Evolutionary conservation across 257 asterid species (phyloP).

Genomic region (Salvia splendens): DNA sequence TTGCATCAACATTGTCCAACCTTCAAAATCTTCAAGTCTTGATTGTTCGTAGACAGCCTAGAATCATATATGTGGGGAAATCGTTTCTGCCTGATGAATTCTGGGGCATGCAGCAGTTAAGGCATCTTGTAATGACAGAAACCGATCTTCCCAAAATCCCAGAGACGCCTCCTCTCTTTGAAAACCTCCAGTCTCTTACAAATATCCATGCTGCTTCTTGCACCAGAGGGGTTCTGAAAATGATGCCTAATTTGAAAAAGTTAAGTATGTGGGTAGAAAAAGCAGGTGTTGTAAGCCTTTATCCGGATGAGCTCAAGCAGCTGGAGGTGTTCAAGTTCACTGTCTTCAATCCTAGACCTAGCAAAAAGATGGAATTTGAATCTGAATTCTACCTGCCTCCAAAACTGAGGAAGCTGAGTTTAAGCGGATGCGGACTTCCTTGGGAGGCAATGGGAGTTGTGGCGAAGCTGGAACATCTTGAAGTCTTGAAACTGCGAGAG

Average conservation of each 20-base stretch:
- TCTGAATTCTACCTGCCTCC: slow-evolving; percentile 22
- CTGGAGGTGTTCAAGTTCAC: slow-evolving; percentile 37
- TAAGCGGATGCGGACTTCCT: slow-evolving; percentile 33
- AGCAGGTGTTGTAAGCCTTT: neutral
- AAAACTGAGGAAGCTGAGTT: slow-evolving; percentile 6
- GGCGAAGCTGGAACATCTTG: slow-evolving; percentile 26
- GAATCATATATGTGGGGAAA: slow-evolving; percentile 33
- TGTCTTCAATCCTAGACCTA: slow-evolving; percentile 35
- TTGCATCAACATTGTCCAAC: slow-evolving; percentile 26
- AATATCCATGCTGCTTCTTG: slow-evolving; percentile 27
- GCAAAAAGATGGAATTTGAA: slow-evolving; percentile 6
- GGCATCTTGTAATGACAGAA: slow-evolving; percentile 41
- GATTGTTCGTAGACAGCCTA: slow-evolving; percentile 36
- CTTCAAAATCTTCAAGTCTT: slow-evolving; percentile 34
- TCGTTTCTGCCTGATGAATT: slow-evolving; percentile 40
- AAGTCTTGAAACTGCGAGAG: slow-evolving; percentile 37
- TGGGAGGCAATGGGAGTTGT: slow-evolving; percentile 38
- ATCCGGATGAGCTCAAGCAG: slow-evolving; percentile 22
- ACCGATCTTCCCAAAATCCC: slow-evolving; percentile 28
- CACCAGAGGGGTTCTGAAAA: slow-evolving; percentile 34
- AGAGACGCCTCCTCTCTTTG: slow-evolving; percentile 17
- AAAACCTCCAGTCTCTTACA: slow-evolving; percentile 36
- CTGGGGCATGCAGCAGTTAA: slow-evolving; percentile 43
- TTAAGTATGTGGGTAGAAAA: slow-evolving; percentile 35
- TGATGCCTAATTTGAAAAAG: slow-evolving; percentile 40